Percentiles rank a stretch among this genome's conserved stretches.
Conservation (phyloP, 345 rosid genomes). For the Populus alba region DNA sequence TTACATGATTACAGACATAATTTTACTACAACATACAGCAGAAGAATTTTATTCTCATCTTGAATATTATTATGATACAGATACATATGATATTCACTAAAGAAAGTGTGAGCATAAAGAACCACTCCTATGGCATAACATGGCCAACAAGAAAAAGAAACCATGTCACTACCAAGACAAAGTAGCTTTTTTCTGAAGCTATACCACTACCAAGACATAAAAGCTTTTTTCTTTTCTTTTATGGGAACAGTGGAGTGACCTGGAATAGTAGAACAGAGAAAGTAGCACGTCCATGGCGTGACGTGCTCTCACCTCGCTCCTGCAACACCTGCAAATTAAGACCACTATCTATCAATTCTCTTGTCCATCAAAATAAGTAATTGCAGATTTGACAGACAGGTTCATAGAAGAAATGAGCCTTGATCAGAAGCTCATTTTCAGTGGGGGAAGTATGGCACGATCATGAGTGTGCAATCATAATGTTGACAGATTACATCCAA, state of each 20-base stretch:
- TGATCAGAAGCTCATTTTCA: slow-evolving; percentile 2
- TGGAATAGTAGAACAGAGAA: slow-evolving; percentile 97
- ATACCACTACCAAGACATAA: not conserved
- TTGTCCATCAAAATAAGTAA: slow-evolving; percentile 11
- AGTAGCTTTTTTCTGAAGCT: not conserved
- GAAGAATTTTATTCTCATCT: slow-evolving; percentile 9
- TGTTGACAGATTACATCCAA: not conserved
- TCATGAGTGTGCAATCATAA: not conserved
- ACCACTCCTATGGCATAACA: slow-evolving; percentile 6
- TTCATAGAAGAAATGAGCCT: not conserved
- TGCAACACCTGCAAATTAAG: slow-evolving; percentile 75
- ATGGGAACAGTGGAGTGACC: slow-evolving; percentile 42
- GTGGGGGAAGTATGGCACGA: not conserved
- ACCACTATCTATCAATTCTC: slow-evolving; percentile 13
- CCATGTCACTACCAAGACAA: not conserved
- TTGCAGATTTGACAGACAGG: slow-evolving; percentile 8
- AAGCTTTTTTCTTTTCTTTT: not conserved
- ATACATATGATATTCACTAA: slow-evolving; percentile 2
- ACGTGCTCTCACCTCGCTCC: slow-evolving; percentile 98
- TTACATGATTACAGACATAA: slow-evolving; percentile 1
- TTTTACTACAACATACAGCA: slow-evolving; percentile 8
- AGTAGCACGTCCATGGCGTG: slow-evolving; percentile 99
- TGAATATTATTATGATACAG: not conserved
- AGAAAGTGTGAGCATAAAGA: slow-evolving; percentile 9
- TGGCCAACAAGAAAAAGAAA: not conserved